Conservation (phyloP, 2,329 filamentous ascomycete species). For the Boeremia exigua region DNA sequence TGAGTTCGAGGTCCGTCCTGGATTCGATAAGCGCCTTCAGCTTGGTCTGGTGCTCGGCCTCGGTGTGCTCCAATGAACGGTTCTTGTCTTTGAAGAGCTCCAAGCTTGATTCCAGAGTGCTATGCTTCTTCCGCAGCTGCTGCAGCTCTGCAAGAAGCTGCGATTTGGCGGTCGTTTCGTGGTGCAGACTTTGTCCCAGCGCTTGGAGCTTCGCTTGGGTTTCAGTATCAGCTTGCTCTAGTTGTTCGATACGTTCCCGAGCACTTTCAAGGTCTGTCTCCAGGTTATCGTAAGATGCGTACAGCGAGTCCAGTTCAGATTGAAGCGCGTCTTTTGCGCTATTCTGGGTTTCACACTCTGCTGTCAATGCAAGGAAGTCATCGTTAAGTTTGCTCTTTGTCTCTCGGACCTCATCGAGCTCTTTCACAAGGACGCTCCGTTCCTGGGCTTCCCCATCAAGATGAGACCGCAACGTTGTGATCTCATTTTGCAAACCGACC, state of each 20-base stretch:
- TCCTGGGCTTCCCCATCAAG: constrained; percentile 22
- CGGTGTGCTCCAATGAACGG: constrained; percentile 23
- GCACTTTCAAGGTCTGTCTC: constrained; percentile 31
- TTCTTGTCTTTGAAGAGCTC: constrained; percentile 23
- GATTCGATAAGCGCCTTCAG: constrained; percentile 27
- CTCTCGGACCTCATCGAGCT: constrained; percentile 30
- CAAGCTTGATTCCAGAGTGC: constrained; percentile 23
- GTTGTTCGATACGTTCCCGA: constrained; percentile 22
- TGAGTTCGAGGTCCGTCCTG: constrained; percentile 28
- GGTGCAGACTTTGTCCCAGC: constrained; percentile 18
- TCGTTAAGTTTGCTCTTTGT: constrained; percentile 29
- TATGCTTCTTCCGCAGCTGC: constrained; percentile 12
- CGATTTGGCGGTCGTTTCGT: constrained; percentile 14
- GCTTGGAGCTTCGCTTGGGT: constrained; percentile 28
- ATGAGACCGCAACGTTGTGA: constrained; percentile 24
- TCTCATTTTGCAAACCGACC: constrained; percentile 21
- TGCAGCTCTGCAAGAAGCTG: constrained; percentile 12
- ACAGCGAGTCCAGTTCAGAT: constrained; percentile 30
- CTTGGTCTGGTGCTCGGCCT: constrained; percentile 23
- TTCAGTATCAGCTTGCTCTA: constrained; percentile 28
- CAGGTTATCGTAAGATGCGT: constrained; percentile 20
- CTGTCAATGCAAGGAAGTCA: constrained; percentile 22
- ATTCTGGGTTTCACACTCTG: constrained; percentile 22
- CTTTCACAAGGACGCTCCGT: constrained; percentile 22
- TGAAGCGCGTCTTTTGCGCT: constrained; percentile 22